phyloP scores from a whole-genome alignment of 306 rosid genomes.

The Cyclanthera cordifolia region DNA sequence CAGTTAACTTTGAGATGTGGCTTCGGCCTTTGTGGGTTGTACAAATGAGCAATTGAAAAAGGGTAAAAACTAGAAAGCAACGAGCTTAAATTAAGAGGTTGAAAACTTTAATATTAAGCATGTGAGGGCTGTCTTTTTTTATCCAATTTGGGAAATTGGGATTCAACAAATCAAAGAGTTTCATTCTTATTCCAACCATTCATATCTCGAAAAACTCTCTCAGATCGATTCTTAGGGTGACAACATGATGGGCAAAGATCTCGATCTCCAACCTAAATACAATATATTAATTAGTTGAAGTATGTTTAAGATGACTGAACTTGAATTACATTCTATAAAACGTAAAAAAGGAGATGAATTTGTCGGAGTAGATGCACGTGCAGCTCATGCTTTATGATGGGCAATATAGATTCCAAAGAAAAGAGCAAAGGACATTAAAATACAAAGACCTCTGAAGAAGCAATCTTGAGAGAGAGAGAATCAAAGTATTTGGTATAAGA shows the following conservation, averaged over 20 bases:
- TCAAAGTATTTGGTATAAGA: constrained; percentile 8
- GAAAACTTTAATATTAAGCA: background rate
- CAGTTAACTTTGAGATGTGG: background rate
- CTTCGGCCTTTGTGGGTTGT: background rate
- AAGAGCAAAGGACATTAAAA: background rate
- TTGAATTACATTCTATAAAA: background rate
- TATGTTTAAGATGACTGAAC: background rate
- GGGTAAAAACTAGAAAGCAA: background rate
- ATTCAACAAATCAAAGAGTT: background rate
- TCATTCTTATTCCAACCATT: background rate
- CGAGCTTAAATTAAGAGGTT: too few species aligned
- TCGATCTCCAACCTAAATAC: background rate
- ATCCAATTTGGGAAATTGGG: constrained; percentile 11
- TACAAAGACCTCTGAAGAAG: background rate
- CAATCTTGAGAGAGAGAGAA: background rate
- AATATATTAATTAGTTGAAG: background rate
- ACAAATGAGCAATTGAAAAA: background rate
- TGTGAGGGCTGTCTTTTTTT: background rate
- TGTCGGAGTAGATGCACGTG: constrained; percentile 3
- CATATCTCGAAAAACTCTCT: background rate
- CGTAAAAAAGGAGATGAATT: background rate
- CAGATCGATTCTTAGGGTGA: background rate
- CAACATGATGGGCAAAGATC: background rate
- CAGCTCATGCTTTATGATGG: background rate
- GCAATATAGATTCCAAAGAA: background rate